Evolutionary conservation across 2,329 filamentous ascomycete species (phyloP).

Genomic region (Microdochium trichocladiopsis): DNA sequence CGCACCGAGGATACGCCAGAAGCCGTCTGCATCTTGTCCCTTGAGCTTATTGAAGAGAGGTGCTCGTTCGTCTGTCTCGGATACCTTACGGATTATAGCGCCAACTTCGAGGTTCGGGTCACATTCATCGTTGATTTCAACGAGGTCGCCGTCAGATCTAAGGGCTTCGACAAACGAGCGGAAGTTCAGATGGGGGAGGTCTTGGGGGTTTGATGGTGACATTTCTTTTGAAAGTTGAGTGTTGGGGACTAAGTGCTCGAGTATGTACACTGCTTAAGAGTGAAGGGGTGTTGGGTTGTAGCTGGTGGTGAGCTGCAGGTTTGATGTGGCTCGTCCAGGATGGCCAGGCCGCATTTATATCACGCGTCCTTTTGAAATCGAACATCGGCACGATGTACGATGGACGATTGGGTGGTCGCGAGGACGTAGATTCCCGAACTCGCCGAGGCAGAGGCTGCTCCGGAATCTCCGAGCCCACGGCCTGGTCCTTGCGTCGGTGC

Average conservation of each 20-base stretch:
- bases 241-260: conserved; percentile 12
- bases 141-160: conserved; percentile 31
- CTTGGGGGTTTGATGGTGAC: not conserved
- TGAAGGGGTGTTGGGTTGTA: too few species aligned
- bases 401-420: too few species aligned
- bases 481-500: too few species aligned
- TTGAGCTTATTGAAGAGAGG: conserved; percentile 45
- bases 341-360: too few species aligned
- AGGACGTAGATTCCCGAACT: too few species aligned
- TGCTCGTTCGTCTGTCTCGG: conserved; percentile 36
- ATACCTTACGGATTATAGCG: conserved; percentile 37
- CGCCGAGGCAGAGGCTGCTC: too few species aligned
- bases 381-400: too few species aligned
- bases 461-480: too few species aligned
- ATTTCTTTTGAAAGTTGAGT: conserved; percentile 11
- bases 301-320: too few species aligned
- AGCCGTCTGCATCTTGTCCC: conserved; percentile 31
- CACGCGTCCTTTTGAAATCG: too few species aligned
- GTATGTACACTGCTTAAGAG: too few species aligned
- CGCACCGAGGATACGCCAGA: conserved; percentile 39
- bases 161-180: conserved; percentile 36
- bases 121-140: conserved; percentile 32
- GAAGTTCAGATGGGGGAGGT: conserved; percentile 23
- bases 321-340: too few species aligned
- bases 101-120: conserved; percentile 37